These are phyloP conservation scores for Curvularia lunata DNA, from an alignment of 2,329 filamentous ascomycete genomes.

Conservation along the genomic window DNA sequence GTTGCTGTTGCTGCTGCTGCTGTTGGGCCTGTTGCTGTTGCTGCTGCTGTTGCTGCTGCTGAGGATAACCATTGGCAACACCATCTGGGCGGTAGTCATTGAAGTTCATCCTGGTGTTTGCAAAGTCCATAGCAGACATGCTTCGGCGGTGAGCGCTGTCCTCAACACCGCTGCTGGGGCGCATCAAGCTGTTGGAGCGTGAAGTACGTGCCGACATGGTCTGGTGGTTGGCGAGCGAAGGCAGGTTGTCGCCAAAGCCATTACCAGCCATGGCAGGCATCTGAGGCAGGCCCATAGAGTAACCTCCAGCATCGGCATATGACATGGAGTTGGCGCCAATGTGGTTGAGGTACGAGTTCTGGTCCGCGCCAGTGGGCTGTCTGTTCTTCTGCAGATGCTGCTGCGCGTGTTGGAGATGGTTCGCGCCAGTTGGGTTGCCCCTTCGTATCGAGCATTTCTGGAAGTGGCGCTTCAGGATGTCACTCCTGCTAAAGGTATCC, in stretches of 20 bases:
- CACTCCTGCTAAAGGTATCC: slow-evolving; percentile 96
- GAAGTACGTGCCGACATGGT: slow-evolving; percentile 57
- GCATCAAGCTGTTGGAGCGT: slow-evolving; percentile 57
- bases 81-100: slow-evolving; percentile 46
- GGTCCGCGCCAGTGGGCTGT: slow-evolving; percentile 41
- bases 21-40: slow-evolving; percentile 21
- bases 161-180: slow-evolving; percentile 47
- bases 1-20: slow-evolving; percentile 10
- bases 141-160: slow-evolving; percentile 44
- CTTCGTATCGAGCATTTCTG: slow-evolving; percentile 97
- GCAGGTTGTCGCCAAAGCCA: slow-evolving; percentile 47
- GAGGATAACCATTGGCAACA: slow-evolving; percentile 34
- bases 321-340: slow-evolving; percentile 44
- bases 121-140: slow-evolving; percentile 46
- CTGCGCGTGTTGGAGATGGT: slow-evolving; percentile 91
- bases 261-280: slow-evolving; percentile 44
- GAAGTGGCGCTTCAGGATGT: slow-evolving; percentile 98
- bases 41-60: slow-evolving; percentile 24
- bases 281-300: slow-evolving; percentile 45
- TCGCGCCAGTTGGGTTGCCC: slow-evolving; percentile 93
- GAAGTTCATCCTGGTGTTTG: slow-evolving; percentile 42
- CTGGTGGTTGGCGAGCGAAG: slow-evolving; percentile 49
- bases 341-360: slow-evolving; percentile 47
- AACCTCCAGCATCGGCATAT: slow-evolving; percentile 39
- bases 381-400: slow-evolving; percentile 79